Evolutionary conservation across 495 filamentous ascomycete species (phyloP).

Genomic region (Thermothielavioides terrestris): DNA sequence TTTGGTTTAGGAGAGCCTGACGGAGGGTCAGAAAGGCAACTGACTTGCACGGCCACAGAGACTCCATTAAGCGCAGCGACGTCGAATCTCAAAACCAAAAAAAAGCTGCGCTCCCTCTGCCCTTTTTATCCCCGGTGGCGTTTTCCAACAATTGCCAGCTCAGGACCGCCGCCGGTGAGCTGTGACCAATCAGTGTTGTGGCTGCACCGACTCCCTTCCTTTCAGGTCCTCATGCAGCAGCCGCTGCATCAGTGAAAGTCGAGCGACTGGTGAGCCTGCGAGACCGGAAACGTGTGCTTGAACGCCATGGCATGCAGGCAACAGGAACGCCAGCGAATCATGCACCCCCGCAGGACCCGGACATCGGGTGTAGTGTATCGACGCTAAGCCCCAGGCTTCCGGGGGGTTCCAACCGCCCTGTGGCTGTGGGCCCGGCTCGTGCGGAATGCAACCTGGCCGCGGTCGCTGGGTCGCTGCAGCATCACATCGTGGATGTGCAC

Average conservation of each 20-base stretch:
- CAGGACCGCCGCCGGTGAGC: not conserved
- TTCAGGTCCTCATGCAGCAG: constrained; percentile 5
- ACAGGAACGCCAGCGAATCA: constrained; percentile 1
- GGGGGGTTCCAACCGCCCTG: constrained; percentile 2
- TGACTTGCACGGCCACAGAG: no score
- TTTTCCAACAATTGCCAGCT: not conserved
- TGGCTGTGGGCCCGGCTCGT: not conserved
- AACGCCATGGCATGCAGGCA: constrained; percentile 3
- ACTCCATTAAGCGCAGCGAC: no score
- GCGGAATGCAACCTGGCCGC: constrained; percentile 7
- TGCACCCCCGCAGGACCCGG: not conserved
- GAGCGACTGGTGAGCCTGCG: constrained; percentile 19
- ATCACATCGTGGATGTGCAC: not conserved
- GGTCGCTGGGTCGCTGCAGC: not conserved
- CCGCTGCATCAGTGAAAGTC: not conserved
- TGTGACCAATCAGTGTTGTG: not conserved
- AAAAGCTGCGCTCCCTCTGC: no score
- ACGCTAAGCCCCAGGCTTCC: constrained; percentile 3
- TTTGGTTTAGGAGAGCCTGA: no score
- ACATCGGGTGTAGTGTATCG: constrained; percentile 2
- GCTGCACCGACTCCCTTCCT: constrained; percentile 1
- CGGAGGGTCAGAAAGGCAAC: no score
- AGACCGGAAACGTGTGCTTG: constrained; percentile 5
- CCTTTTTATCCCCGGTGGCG: not conserved
- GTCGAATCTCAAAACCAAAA: no score